Evolutionary conservation across 441 rosid genomes (phyloP).

Genomic region (Gossypium davidsonii): DNA sequence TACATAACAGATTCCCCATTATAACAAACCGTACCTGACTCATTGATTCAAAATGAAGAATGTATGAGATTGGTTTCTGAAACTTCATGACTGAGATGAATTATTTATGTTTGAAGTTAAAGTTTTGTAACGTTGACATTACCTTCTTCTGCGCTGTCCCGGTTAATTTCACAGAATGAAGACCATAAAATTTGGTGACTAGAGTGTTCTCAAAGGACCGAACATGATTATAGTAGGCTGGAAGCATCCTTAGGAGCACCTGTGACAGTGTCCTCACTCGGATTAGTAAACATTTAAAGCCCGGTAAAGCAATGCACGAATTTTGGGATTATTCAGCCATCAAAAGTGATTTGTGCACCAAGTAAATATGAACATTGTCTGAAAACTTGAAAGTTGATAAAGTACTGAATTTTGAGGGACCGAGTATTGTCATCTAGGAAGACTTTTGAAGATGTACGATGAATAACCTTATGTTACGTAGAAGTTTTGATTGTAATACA

Average conservation of each 20-base stretch:
- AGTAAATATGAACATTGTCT: not conserved
- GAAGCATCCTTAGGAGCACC: slow-evolving; percentile 95
- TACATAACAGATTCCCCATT: slow-evolving; percentile 92
- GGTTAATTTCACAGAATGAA: slow-evolving; percentile 77
- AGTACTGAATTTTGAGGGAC: not conserved
- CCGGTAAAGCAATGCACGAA: not conserved
- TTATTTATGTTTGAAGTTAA: not conserved
- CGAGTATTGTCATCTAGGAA: not conserved
- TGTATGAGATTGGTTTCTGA: slow-evolving; percentile 13
- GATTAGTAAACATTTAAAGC: not conserved
- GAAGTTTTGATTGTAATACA: not conserved
- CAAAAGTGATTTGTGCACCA: not conserved
- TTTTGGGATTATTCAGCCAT: not conserved
- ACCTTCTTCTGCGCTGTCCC: slow-evolving; percentile 93
- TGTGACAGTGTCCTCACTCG: slow-evolving; percentile 23
- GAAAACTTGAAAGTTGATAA: not conserved
- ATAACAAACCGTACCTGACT: slow-evolving; percentile 83
- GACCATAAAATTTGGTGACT: slow-evolving; percentile 83
- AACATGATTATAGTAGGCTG: slow-evolving; percentile 91
- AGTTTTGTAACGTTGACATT: slow-evolving; percentile 12
- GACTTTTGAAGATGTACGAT: not conserved
- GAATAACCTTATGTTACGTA: not conserved
- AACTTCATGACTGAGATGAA: slow-evolving; percentile 1
- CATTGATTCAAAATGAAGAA: slow-evolving; percentile 26
- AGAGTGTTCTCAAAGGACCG: slow-evolving; percentile 76